A percentile compares a stretch with the other conserved stretches of the same genome.
Conservation (phyloP, 176 grass and related monocot genomes). For the Chrysopogon serrulatus region DNA sequence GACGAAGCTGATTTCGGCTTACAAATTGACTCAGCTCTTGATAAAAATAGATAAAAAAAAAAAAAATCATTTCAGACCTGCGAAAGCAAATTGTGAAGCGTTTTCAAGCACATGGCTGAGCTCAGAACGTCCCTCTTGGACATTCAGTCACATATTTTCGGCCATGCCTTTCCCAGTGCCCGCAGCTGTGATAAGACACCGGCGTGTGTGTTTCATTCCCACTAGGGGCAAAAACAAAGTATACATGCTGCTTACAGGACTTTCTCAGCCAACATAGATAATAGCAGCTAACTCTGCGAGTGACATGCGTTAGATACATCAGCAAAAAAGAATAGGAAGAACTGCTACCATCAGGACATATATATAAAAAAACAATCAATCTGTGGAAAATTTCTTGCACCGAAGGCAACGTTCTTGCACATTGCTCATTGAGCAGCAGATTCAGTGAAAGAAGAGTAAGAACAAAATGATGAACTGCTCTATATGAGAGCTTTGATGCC, state of each 20-base stretch:
- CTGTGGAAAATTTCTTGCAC: background rate
- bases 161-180: background rate
- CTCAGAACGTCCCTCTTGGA: background rate
- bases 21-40: background rate
- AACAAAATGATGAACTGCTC: background rate
- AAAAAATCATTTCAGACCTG: background rate
- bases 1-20: background rate
- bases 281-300: background rate
- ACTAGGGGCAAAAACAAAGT: background rate
- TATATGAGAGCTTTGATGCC: conserved; percentile 90
- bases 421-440: background rate
- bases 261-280: background rate
- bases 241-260: background rate
- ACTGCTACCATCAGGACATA: background rate
- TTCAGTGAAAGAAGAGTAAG: background rate
- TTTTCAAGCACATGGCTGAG: background rate
- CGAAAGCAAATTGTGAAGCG: background rate
- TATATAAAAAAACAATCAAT: background rate
- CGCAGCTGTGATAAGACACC: background rate
- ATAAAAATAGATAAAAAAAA: background rate
- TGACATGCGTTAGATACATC: background rate
- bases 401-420: background rate
- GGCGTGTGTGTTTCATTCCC: background rate
- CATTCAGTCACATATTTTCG: background rate
- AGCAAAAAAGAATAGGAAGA: background rate